Evolutionary conservation across 2,329 filamentous ascomycete genomes (phyloP).

Genomic region (Didymella lethalis): DNA sequence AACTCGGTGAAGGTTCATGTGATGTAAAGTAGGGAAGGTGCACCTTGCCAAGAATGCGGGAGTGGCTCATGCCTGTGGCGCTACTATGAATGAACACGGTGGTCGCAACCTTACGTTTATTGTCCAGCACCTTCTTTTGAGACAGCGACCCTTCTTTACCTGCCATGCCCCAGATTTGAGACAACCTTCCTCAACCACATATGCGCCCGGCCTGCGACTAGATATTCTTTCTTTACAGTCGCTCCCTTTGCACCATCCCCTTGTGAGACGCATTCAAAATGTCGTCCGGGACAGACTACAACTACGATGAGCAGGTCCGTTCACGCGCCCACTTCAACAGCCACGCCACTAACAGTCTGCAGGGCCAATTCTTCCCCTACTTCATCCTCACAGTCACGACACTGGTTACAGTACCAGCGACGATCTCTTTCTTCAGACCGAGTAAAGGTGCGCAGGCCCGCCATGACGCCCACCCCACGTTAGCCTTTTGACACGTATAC

Average conservation of each 20-base stretch:
- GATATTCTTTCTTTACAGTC: conserved; percentile 27
- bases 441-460: conserved; percentile 65
- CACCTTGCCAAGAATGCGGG: conserved; percentile 18
- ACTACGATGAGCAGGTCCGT: conserved; percentile 89
- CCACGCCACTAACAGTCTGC: conserved; percentile 25
- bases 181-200: conserved; percentile 21
- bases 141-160: conserved; percentile 32
- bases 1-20: conserved; percentile 5
- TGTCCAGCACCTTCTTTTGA: conserved; percentile 41
- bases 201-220: conserved; percentile 29
- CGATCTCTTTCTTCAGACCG: conserved; percentile 84
- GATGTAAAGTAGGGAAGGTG: conserved; percentile 20
- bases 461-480: conserved; percentile 5
- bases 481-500: conserved; percentile 23
- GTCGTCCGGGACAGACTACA: conserved; percentile 77
- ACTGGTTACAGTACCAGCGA: conserved; percentile 87
- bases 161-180: conserved; percentile 34
- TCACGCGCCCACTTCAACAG: conserved; percentile 7
- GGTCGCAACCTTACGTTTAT: conserved; percentile 37
- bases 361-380: conserved; percentile 98
- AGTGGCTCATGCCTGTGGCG: conserved; percentile 32
- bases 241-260: conserved; percentile 26
- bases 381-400: conserved; percentile 92
- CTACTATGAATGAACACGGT: conserved; percentile 42
- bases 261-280: conserved; percentile 37